Evolutionary conservation across 208 protist species (phyloP).

Genomic region (Leishmania lainsoni): DNA sequence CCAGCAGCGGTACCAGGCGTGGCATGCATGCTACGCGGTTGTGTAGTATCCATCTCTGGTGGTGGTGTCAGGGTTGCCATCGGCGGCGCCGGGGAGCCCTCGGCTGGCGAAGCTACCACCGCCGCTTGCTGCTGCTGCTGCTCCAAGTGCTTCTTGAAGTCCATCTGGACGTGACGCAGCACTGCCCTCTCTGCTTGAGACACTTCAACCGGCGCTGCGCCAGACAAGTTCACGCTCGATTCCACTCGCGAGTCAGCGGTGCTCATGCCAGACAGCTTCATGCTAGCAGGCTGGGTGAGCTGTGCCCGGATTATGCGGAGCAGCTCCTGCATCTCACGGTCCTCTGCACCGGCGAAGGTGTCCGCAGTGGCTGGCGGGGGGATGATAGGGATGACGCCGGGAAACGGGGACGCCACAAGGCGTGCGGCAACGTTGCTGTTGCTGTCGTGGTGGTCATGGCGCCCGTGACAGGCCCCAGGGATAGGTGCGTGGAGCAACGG

Average conservation of each 20-base stretch:
- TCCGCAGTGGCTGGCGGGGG: constrained; percentile 22
- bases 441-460: not conserved
- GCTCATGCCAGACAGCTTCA: not conserved
- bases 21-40: not conserved
- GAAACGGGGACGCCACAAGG: constrained; percentile 40
- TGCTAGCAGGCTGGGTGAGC: constrained; percentile 18
- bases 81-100: constrained; percentile 15
- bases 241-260: not conserved
- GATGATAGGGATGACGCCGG: constrained; percentile 42
- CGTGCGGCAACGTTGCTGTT: constrained; percentile 14
- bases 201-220: constrained; percentile 43
- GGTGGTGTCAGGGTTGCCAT: constrained; percentile 2
- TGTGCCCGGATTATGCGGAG: constrained; percentile 30
- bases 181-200: constrained; percentile 53
- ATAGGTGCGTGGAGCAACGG: constrained; percentile 3
- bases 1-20: constrained; percentile 7
- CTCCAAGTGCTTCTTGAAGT: constrained; percentile 40
- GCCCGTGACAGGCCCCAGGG: not conserved
- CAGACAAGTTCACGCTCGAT: not conserved
- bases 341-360: constrained; percentile 30
- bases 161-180: constrained; percentile 51
- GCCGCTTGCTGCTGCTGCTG: constrained; percentile 13
- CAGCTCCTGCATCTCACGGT: constrained; percentile 49
- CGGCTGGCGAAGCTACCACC: not conserved
- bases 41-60: not conserved